phyloP scores from a whole-genome alignment of 2,329 filamentous ascomycete species.

The Fusarium gaditjirri region DNA sequence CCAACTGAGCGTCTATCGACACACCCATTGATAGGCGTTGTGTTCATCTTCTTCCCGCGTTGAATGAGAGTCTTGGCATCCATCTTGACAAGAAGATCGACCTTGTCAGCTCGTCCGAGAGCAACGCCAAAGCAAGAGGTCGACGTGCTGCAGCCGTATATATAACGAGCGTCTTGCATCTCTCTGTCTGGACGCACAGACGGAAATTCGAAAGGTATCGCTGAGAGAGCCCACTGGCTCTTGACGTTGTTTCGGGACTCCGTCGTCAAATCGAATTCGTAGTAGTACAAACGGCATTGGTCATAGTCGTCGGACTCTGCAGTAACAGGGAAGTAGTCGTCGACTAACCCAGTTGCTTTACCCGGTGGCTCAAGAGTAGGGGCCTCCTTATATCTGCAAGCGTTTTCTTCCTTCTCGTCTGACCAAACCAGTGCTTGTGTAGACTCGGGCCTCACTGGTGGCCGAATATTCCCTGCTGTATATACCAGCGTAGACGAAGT shows the following conservation, averaged over 20 bases:
- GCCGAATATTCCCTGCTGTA: constrained; percentile 68
- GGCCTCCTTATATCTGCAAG: neutral
- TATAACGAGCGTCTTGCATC: constrained; percentile 68
- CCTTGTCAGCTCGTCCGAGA: constrained; percentile 72
- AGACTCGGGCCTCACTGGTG: constrained; percentile 22
- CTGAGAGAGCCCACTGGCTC: constrained; percentile 72
- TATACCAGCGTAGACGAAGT: constrained; percentile 74
- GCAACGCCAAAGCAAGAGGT: constrained; percentile 67
- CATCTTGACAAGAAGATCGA: constrained; percentile 72
- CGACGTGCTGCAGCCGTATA: constrained; percentile 74
- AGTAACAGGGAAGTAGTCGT: neutral
- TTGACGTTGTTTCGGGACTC: constrained; percentile 54
- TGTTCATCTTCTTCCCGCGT: constrained; percentile 58
- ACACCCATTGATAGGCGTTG: constrained; percentile 65
- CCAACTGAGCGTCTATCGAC: constrained; percentile 67
- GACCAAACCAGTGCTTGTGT: rapidly evolving
- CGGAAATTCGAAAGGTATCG: constrained; percentile 76
- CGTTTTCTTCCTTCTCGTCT: neutral
- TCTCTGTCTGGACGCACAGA: constrained; percentile 63
- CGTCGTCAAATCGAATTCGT: constrained; percentile 63
- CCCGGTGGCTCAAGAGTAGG: neutral
- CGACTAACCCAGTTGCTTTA: rapidly evolving
- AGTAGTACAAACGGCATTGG: constrained; percentile 77
- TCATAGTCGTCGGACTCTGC: constrained; percentile 63
- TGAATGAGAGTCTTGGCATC: constrained; percentile 65